Evolutionary conservation across 495 filamentous ascomycete genomes (phyloP).

Genomic region (Hyaloscypha bicolor): DNA sequence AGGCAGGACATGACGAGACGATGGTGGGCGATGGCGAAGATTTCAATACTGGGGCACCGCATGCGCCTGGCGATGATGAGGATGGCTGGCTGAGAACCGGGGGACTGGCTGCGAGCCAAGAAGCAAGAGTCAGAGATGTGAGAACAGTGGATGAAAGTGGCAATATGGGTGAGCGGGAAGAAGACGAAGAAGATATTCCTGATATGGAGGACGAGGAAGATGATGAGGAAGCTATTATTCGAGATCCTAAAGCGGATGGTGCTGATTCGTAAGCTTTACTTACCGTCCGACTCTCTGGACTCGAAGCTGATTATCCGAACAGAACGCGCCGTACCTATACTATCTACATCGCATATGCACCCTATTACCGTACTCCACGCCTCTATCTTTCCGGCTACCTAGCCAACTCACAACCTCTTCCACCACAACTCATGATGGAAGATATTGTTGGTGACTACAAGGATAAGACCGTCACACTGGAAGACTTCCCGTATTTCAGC

Average conservation of each 20-base stretch:
- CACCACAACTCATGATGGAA: constrained; percentile 94
- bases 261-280: constrained; percentile 65
- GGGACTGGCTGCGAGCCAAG: constrained; percentile 70
- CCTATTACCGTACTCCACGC: constrained; percentile 94
- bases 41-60: constrained; percentile 50
- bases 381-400: constrained; percentile 93
- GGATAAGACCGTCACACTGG: constrained; percentile 98
- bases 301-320: constrained; percentile 15
- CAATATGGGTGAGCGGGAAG: constrained; percentile 75
- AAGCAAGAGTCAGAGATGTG: constrained; percentile 76
- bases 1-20: constrained; percentile 80
- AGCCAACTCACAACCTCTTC: constrained; percentile 78
- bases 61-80: constrained; percentile 59
- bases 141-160: constrained; percentile 82
- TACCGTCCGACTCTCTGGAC: background rate
- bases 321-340: constrained; percentile 91
- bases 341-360: constrained; percentile 96
- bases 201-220: constrained; percentile 99
- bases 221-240: constrained; percentile 95
- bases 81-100: constrained; percentile 92
- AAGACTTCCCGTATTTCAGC: constrained; percentile 93
- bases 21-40: constrained; percentile 78
- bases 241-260: constrained; percentile 63
- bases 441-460: constrained; percentile 99
- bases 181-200: constrained; percentile 85